phyloP scores from a whole-genome alignment of 2,329 filamentous ascomycete species.

The Colletotrichum sublineola region DNA sequence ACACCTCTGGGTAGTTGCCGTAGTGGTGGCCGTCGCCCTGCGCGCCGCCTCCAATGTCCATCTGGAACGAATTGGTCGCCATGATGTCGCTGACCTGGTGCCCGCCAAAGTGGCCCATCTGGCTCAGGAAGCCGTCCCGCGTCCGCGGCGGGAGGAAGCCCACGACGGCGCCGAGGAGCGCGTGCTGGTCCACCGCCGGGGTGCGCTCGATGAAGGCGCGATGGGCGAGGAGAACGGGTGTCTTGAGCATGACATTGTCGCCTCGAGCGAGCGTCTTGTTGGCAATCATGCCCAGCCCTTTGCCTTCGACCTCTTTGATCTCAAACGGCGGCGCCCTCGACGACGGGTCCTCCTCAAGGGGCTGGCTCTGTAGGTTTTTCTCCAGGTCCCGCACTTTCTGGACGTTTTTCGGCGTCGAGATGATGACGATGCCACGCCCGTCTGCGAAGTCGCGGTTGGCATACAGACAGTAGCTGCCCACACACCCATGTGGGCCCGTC shows the following conservation, averaged over 20 bases:
- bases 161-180: conserved; percentile 31
- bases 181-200: conserved; percentile 14
- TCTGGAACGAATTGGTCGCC: conserved; percentile 43
- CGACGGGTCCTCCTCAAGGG: neutral
- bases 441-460: conserved; percentile 52
- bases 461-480: conserved; percentile 51
- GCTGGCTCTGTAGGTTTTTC: neutral
- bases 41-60: conserved; percentile 36
- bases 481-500: conserved; percentile 38
- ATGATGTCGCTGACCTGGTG: conserved; percentile 42
- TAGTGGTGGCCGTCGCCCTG: conserved; percentile 40
- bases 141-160: conserved; percentile 23
- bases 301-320: conserved; percentile 45
- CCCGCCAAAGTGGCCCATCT: conserved; percentile 39
- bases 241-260: conserved; percentile 36
- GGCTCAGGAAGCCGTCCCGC: conserved; percentile 32
- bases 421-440: conserved; percentile 55
- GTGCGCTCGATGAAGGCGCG: conserved; percentile 41
- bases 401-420: conserved; percentile 50
- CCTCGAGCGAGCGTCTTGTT: conserved; percentile 45
- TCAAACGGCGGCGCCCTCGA: conserved; percentile 40
- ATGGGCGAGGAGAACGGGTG: conserved; percentile 40
- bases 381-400: conserved; percentile 22
- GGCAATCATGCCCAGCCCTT: conserved; percentile 46
- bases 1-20: conserved; percentile 42